A percentile compares a stretch with the other conserved stretches of the same genome.
Evolutionary conservation across 148 eudicot genomes (phyloP).

Genomic region (Arctostaphylos glauca): DNA sequence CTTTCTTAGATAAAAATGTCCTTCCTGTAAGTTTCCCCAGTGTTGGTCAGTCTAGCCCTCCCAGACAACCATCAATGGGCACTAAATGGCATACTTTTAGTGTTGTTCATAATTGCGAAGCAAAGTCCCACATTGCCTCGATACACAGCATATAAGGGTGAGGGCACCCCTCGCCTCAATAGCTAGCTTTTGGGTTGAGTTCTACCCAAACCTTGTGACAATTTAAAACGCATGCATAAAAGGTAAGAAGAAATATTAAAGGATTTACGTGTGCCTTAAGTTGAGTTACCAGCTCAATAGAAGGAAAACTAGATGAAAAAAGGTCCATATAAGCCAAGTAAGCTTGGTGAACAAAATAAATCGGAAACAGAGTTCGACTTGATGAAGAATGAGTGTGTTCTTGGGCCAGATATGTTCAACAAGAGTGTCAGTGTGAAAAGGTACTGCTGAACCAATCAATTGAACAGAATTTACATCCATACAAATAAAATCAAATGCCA

Average conservation of each 20-base stretch:
- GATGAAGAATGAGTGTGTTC: too few relatives aligned
- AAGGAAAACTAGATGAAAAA: background rate
- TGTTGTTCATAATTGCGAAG: too few relatives aligned
- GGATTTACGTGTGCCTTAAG: background rate
- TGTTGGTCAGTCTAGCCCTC: slow-evolving; percentile 2
- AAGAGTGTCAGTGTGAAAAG: too few relatives aligned
- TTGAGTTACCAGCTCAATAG: background rate
- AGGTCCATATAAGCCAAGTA: background rate
- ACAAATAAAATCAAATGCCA: background rate
- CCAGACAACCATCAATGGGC: too few relatives aligned
- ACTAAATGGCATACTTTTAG: too few relatives aligned
- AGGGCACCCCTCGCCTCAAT: too few relatives aligned
- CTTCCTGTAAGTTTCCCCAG: background rate
- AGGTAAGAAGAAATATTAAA: background rate
- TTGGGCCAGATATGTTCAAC: too few relatives aligned
- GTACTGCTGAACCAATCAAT: background rate
- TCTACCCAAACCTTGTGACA: background rate
- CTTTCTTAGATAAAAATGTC: background rate
- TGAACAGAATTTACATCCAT: background rate
- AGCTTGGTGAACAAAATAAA: too few relatives aligned
- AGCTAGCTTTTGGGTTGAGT: background rate
- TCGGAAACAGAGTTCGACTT: too few relatives aligned
- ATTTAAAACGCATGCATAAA: background rate
- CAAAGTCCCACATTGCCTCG: too few relatives aligned
- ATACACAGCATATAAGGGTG: too few relatives aligned